Conservation (phyloP, 2,329 filamentous ascomycete genomes). For the Tolypocladium pustulatum region DNA sequence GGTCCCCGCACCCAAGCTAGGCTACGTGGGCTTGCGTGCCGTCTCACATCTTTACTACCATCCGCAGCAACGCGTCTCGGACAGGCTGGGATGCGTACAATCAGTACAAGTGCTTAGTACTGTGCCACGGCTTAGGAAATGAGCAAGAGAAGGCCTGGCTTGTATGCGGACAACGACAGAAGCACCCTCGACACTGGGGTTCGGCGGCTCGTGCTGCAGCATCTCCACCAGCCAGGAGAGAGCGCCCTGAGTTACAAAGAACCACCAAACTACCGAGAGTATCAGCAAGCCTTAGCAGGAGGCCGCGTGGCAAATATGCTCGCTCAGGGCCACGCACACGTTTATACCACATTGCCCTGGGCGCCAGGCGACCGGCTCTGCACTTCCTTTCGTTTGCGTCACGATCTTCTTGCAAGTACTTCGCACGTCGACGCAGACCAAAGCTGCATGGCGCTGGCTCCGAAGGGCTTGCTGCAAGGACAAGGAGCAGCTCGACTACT, state of each 20-base stretch:
- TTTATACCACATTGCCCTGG: slow-evolving; percentile 1
- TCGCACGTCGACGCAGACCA: not conserved
- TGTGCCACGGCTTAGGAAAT: not conserved
- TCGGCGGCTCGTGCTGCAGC: not conserved
- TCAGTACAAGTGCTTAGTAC: not conserved
- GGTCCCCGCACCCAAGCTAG: slow-evolving; percentile 9
- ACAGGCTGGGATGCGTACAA: not conserved
- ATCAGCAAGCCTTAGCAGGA: not conserved
- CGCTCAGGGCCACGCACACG: not conserved
- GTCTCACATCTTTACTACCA: not conserved
- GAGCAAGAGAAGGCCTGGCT: not conserved
- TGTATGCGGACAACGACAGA: not conserved
- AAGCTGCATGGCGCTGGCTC: not conserved
- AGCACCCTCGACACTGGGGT: not conserved
- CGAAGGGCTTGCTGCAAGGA: not conserved
- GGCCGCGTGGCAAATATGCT: not conserved
- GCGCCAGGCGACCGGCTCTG: not conserved
- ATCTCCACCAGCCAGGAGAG: not conserved
- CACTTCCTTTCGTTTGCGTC: not conserved
- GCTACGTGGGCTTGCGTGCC: slow-evolving; percentile 1
- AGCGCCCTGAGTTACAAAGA: not conserved
- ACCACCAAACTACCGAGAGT: not conserved
- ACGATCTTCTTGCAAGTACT: not conserved
- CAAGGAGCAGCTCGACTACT: not conserved
- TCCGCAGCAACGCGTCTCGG: not conserved